Base-by-base conservation (phyloP, 176 grass and related monocot species). In the Eremochloa ophiuroides region DNA sequence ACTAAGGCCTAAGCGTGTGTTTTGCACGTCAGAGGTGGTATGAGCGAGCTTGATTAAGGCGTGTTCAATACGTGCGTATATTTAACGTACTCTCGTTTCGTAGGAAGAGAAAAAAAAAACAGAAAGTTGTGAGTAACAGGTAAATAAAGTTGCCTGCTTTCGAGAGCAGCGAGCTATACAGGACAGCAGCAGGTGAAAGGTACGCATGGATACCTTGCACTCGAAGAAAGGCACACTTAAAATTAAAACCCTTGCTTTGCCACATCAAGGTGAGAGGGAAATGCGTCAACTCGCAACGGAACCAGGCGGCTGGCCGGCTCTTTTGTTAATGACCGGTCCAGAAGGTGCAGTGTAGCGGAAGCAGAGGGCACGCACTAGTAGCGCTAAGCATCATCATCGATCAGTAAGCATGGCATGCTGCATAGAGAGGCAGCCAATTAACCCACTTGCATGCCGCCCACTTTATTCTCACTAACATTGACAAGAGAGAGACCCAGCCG, bases 191-290 rank as follows among this genome's bases (percentile, higher is more conserved):
- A 39, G 37, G 73, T 11, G 39, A 76, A 71, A 81, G 63, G 28
- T 55, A 84, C 10, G 10, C 25, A 20, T 63, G 34, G 58, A 47
- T 47, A 4, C 42, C 87, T 90, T 86, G 74, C 74, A 50, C 38
- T 74, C 83, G 79, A 90, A 82, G 88, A 61, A 86, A 89, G 83
- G 73, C 88, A 50, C 58, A n/a, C n/a, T n/a, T n/a, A n/a, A n/a
- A n/a, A n/a, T 17, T 1, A 17, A n/a, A 74, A 48, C 30, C 23
- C 25, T 88, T 46, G 64, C 82, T 74, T 90, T 86, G 59, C 83
- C 60, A 68, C 48, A 53, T 29, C 48, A 41, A 47, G 60, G 39
- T 27, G 88, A 83, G 68, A 79, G 67, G 10, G 88, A 89, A 55
- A 86, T 78, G 73, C 83, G 65, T 82, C 83, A 78, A 65, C 71